A percentile compares a stretch with the other conserved stretches of the same genome.
phyloP scores from a whole-genome alignment of 495 filamentous ascomycete species.

The Talaromyces nanjingensis region DNA sequence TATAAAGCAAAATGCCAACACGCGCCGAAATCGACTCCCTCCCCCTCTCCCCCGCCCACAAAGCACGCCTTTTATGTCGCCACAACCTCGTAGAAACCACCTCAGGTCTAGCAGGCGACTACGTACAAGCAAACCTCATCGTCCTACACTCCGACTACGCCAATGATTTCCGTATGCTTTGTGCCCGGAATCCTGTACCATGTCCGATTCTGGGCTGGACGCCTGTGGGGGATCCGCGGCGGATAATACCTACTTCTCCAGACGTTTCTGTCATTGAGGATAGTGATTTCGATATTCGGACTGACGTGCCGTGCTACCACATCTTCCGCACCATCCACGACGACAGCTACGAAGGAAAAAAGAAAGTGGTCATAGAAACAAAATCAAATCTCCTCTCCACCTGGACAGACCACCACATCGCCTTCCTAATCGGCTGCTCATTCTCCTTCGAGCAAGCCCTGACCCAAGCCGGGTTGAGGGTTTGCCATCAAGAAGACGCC shows the following conservation, averaged over 20 bases:
- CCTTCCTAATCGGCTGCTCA: conserved; percentile 52
- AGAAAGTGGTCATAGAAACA: conserved; percentile 15
- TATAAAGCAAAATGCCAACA: background rate
- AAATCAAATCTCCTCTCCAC: conserved; percentile 32
- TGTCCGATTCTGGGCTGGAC: conserved; percentile 40
- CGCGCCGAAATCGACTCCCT: background rate
- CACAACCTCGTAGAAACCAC: conserved; percentile 34
- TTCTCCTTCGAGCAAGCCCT: conserved; percentile 50
- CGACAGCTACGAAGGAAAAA: background rate
- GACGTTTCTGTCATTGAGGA: conserved; percentile 21
- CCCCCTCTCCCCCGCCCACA: conserved; percentile 18
- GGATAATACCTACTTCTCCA: background rate
- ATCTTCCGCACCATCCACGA: conserved; percentile 28
- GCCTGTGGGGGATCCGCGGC: background rate
- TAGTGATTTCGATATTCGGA: conserved; percentile 39
- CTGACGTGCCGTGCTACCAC: conserved; percentile 46
- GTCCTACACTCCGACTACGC: conserved; percentile 45
- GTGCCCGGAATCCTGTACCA: conserved; percentile 48
- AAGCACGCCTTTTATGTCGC: conserved; percentile 36
- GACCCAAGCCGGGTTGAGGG: conserved; percentile 22
- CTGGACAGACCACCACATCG: conserved; percentile 47
- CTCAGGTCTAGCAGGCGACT: conserved; percentile 41
- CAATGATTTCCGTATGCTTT: conserved; percentile 44
- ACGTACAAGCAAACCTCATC: conserved; percentile 53
- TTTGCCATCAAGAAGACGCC: conserved; percentile 27